A percentile compares a stretch with the other conserved stretches of the same genome.
Evolutionary conservation across 371 early-diverging fungal species (phyloP).

Genomic region (Polyrhizophydium stewartii): DNA sequence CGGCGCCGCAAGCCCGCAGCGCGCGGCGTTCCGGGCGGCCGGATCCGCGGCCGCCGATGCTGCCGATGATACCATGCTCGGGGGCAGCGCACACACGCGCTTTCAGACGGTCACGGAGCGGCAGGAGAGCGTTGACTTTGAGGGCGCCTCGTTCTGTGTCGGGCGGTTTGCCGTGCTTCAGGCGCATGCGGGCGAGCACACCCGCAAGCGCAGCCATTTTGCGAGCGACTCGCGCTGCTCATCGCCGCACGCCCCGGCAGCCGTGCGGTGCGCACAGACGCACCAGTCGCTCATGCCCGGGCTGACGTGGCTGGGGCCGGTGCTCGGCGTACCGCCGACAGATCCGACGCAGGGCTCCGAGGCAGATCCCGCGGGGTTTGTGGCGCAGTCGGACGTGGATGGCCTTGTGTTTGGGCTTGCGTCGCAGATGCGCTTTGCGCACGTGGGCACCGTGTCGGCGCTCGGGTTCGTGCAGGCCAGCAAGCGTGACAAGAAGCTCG

Average conservation of each 20-base stretch:
- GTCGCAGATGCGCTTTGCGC: slow-evolving; percentile 32
- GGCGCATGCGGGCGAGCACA: slow-evolving; percentile 10
- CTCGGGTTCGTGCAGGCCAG: slow-evolving; percentile 78
- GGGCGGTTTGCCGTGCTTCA: slow-evolving; percentile 31
- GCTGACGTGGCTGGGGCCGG: background rate
- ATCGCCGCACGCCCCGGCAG: too few species aligned
- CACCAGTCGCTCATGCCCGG: background rate
- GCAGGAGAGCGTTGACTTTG: slow-evolving; percentile 68
- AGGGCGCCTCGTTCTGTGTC: slow-evolving; percentile 48
- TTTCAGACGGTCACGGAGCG: slow-evolving; percentile 10
- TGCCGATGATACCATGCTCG: background rate
- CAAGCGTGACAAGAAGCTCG: slow-evolving; percentile 67
- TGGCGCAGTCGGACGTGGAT: slow-evolving; percentile 72
- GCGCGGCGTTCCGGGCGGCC: too few species aligned
- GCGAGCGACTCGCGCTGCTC: too few species aligned
- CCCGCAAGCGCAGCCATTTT: too few species aligned
- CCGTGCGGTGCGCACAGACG: too few species aligned
- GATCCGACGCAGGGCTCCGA: too few species aligned
- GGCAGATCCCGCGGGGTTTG: slow-evolving; percentile 38
- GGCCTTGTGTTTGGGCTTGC: slow-evolving; percentile 55
- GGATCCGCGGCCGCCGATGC: too few species aligned
- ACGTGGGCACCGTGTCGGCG: slow-evolving; percentile 63
- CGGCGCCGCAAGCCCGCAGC: background rate
- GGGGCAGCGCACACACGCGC: background rate
- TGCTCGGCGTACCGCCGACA: too few species aligned